phyloP scores from a whole-genome alignment of 768 basidiomycete species.

The Termitomyces sp. region DNA sequence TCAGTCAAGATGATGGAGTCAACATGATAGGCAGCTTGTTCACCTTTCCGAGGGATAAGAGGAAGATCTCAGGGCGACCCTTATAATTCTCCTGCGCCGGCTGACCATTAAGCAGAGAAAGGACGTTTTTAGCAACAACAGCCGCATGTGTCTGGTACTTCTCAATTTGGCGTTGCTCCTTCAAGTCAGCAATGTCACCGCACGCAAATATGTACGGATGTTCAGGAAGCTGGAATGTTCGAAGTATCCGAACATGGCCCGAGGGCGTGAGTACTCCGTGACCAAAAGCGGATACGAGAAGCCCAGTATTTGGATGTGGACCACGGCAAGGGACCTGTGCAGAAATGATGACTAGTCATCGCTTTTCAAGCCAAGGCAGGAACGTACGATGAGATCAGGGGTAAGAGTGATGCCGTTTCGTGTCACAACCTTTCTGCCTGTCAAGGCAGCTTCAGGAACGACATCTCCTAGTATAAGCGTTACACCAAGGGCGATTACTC shows the following conservation, averaged over 20 bases:
- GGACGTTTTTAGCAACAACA: conserved; percentile 44
- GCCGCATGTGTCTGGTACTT: conserved; percentile 41
- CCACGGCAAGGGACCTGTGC: conserved; percentile 31
- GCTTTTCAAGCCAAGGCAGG: not conserved
- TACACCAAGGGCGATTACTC: conserved; percentile 38
- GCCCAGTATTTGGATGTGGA: conserved; percentile 44
- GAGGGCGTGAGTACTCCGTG: conserved; percentile 27
- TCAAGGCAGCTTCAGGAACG: conserved; percentile 32
- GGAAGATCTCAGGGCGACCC: conserved; percentile 45
- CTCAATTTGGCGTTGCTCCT: conserved; percentile 52
- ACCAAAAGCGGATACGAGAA: conserved; percentile 37
- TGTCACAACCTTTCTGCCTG: conserved; percentile 38
- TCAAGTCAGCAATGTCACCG: conserved; percentile 60
- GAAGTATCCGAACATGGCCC: conserved; percentile 43
- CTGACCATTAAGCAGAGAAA: conserved; percentile 33
- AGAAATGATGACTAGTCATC: not conserved
- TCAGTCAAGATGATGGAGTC: not conserved
- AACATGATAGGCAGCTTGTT: not conserved
- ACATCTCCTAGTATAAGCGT: conserved; percentile 47
- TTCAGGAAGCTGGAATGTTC: conserved; percentile 49
- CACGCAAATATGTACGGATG: conserved; percentile 55
- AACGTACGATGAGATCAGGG: conserved; percentile 54
- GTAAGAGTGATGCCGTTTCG: conserved; percentile 41
- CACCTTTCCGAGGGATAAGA: conserved; percentile 56
- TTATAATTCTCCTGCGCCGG: conserved; percentile 33